phyloP scores from a whole-genome alignment of 495 filamentous ascomycete species.

The Coniosporium apollinis region DNA sequence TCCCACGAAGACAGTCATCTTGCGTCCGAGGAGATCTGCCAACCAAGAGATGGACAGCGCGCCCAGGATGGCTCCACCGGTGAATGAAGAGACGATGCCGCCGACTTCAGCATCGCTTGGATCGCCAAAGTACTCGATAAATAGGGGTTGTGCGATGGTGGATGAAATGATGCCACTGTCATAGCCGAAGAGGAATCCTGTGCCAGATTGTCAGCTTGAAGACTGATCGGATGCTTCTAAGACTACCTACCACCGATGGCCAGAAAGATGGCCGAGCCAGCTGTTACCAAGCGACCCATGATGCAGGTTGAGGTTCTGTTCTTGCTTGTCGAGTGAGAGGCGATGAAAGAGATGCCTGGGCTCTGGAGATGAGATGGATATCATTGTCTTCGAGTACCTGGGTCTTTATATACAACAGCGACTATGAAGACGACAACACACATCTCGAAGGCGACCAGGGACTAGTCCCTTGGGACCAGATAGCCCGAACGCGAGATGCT shows the following conservation, averaged over 20 bases:
- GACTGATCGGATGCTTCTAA: background rate
- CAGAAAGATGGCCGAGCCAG: background rate
- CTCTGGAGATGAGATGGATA: too few relatives aligned
- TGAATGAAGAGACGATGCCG: conserved; percentile 36
- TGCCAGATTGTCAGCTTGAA: background rate
- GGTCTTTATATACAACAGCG: too few relatives aligned
- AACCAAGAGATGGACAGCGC: conserved; percentile 30
- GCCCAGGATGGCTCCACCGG: conserved; percentile 32
- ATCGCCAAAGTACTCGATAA: conserved; percentile 24
- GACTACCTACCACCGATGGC: background rate
- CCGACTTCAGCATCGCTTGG: conserved; percentile 27
- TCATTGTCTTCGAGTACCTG: too few relatives aligned
- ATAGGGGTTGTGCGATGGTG: conserved; percentile 28
- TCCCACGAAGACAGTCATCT: conserved; percentile 32
- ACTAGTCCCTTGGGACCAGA: too few relatives aligned
- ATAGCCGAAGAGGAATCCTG: conserved; percentile 2
- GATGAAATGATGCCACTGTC: conserved; percentile 29
- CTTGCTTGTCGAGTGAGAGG: too few relatives aligned
- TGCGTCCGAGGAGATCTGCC: conserved; percentile 30
- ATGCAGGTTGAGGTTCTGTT: too few relatives aligned
- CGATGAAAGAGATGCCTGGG: too few relatives aligned
- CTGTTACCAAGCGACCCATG: background rate
- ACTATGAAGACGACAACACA: too few relatives aligned
- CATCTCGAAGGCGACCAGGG: too few relatives aligned
- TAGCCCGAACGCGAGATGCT: too few relatives aligned